phyloP scores from a whole-genome alignment of 2,329 filamentous ascomycete species.

The Colletotrichum gloeosporioides region DNA sequence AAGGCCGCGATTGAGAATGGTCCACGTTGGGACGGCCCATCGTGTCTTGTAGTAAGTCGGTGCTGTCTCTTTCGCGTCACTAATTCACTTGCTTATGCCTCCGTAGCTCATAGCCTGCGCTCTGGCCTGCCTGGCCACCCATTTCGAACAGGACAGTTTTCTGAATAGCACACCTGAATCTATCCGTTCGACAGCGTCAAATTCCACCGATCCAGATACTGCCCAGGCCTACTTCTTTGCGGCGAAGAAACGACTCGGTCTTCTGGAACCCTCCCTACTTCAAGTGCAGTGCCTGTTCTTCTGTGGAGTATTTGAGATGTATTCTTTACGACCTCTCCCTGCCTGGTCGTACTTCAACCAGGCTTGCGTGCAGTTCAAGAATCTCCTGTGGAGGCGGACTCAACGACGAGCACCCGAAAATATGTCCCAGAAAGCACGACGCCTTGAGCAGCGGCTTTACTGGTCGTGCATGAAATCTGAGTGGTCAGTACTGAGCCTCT shows the following conservation, averaged over 20 bases:
- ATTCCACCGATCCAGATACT: neutral
- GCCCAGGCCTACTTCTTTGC: slow-evolving; percentile 30
- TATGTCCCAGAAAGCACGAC: slow-evolving; percentile 1
- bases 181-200: neutral
- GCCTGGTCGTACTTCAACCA: slow-evolving; percentile 35
- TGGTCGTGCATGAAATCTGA: slow-evolving; percentile 39
- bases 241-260: slow-evolving; percentile 33
- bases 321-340: slow-evolving; percentile 33
- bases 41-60: slow-evolving; percentile 33
- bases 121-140: slow-evolving; percentile 30
- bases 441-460: slow-evolving; percentile 33
- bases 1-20: slow-evolving; percentile 28
- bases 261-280: slow-evolving; percentile 31
- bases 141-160: slow-evolving; percentile 21
- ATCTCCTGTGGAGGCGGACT: slow-evolving; percentile 13
- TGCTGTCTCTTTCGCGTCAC: too few relatives aligned
- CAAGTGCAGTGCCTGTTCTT: slow-evolving; percentile 35
- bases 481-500: slow-evolving; percentile 22
- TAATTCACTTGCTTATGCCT: neutral
- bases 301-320: slow-evolving; percentile 38
- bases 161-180: slow-evolving; percentile 2
- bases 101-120: slow-evolving; percentile 34
- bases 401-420: neutral
- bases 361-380: slow-evolving; percentile 30
- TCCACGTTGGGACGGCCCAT: slow-evolving; percentile 30